These are phyloP conservation scores for Wickerhamiella brachini DNA, from an alignment of 805 yeast genomes.

Conservation along the genomic window DNA sequence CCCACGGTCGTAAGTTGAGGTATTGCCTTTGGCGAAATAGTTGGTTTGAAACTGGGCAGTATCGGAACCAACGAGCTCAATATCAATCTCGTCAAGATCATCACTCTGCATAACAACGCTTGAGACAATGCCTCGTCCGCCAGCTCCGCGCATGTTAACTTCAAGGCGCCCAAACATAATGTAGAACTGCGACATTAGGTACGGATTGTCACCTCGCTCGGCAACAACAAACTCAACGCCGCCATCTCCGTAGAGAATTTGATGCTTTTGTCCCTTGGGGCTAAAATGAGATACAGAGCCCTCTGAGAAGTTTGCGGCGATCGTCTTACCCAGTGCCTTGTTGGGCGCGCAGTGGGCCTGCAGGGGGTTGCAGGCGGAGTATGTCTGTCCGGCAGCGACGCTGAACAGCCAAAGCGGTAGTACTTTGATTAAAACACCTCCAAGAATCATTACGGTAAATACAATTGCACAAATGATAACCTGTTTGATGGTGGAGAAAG, in stretches of 20 bases:
- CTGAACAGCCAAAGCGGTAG: background rate
- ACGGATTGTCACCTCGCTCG: conserved; percentile 59
- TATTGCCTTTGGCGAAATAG: conserved; percentile 69
- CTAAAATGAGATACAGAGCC: conserved; percentile 22
- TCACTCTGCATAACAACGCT: conserved; percentile 72
- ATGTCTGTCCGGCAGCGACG: conserved; percentile 18
- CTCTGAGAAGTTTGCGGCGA: conserved; percentile 36
- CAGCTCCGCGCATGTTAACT: conserved; percentile 54
- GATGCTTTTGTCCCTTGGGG: conserved; percentile 10
- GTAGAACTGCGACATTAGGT: conserved; percentile 34
- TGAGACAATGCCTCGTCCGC: conserved; percentile 68
- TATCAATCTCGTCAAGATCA: conserved; percentile 78
- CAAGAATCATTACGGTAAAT: background rate
- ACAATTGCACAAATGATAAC: background rate
- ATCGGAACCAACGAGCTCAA: conserved; percentile 81
- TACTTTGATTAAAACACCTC: background rate
- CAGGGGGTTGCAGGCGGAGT: conserved; percentile 34
- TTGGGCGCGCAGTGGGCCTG: conserved; percentile 32
- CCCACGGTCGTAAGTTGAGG: conserved; percentile 70
- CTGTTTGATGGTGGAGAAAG: background rate
- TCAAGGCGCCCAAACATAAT: conserved; percentile 83
- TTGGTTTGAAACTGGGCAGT: conserved; percentile 53
- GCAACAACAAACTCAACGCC: conserved; percentile 54
- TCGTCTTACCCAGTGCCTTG: conserved; percentile 47
- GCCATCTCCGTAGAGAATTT: conserved; percentile 22